These are phyloP conservation scores for Ogataea trehaloabstinens DNA, from an alignment of 805 yeast genomes.

Conservation along the genomic window DNA sequence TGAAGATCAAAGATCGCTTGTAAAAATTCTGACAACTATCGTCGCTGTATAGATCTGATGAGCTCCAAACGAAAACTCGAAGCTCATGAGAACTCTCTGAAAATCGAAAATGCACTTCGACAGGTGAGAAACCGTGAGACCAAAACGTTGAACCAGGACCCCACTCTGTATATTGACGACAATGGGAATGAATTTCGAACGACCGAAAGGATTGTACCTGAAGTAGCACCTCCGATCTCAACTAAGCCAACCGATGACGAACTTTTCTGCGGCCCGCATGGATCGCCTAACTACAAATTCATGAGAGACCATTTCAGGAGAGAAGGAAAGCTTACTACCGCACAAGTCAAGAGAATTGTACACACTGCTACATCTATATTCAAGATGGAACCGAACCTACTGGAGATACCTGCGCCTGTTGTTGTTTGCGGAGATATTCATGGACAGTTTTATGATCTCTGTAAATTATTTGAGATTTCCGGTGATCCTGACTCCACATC, in stretches of 20 bases:
- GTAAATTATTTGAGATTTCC: constrained; percentile 90
- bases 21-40: too few species aligned
- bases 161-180: constrained; percentile 47
- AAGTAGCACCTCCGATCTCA: constrained; percentile 67
- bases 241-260: constrained; percentile 64
- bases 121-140: constrained; percentile 50
- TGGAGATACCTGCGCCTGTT: constrained; percentile 85
- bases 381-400: constrained; percentile 70
- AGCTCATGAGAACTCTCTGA: constrained; percentile 45
- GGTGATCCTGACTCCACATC: constrained; percentile 78
- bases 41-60: too few species aligned
- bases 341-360: constrained; percentile 69
- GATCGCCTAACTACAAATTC: constrained; percentile 71
- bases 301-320: constrained; percentile 68
- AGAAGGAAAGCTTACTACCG: constrained; percentile 77
- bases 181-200: constrained; percentile 60
- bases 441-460: constrained; percentile 88
- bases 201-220: constrained; percentile 51
- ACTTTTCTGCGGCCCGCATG: constrained; percentile 55
- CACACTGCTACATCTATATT: constrained; percentile 62
- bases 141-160: constrained; percentile 26
- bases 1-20: too few species aligned
- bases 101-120: constrained; percentile 63
- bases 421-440: constrained; percentile 98
- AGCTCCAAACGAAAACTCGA: constrained; percentile 12